A percentile compares a stretch with the other conserved stretches of the same genome.
These are phyloP conservation scores for Datura wrightii DNA, from an alignment of 257 asterid species.

Conservation along the genomic window DNA sequence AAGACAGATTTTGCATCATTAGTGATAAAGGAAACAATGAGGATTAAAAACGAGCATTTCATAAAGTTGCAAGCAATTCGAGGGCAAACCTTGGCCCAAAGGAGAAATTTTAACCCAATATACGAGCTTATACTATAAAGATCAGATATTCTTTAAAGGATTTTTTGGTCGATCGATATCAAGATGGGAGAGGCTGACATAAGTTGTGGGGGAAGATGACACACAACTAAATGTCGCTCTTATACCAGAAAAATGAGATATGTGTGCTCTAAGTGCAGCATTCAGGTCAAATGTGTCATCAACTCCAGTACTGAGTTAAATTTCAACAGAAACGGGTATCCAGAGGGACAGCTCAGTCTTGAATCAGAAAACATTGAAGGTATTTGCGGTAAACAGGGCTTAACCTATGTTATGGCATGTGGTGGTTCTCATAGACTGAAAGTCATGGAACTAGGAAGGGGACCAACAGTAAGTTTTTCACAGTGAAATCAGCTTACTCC, in stretches of 20 bases:
- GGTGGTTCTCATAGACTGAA: conserved; percentile 9
- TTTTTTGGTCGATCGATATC: background rate
- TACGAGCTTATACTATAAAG: background rate
- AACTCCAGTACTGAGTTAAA: conserved; percentile 17
- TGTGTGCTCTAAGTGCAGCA: background rate
- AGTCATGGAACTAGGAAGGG: background rate
- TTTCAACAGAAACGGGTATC: background rate
- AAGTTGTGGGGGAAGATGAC: background rate
- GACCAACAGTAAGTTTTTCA: background rate
- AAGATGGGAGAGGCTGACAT: conserved; percentile 22
- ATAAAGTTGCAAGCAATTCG: conserved; percentile 23
- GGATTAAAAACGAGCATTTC: background rate
- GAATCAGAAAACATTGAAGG: background rate
- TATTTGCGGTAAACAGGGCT: background rate
- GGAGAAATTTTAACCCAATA: conserved; percentile 1
- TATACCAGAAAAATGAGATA: conserved; percentile 15
- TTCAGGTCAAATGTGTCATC: conserved; percentile 26
- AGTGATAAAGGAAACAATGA: conserved; percentile 28
- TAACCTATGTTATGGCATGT: background rate
- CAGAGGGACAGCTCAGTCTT: background rate
- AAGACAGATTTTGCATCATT: conserved; percentile 33
- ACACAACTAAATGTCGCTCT: background rate
- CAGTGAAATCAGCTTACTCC: conserved; percentile 10
- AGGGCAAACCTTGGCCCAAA: background rate
- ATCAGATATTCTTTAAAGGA: conserved; percentile 26